Conservation (phyloP, 352 stramenopile species). For the Pythium chondricola region DNA sequence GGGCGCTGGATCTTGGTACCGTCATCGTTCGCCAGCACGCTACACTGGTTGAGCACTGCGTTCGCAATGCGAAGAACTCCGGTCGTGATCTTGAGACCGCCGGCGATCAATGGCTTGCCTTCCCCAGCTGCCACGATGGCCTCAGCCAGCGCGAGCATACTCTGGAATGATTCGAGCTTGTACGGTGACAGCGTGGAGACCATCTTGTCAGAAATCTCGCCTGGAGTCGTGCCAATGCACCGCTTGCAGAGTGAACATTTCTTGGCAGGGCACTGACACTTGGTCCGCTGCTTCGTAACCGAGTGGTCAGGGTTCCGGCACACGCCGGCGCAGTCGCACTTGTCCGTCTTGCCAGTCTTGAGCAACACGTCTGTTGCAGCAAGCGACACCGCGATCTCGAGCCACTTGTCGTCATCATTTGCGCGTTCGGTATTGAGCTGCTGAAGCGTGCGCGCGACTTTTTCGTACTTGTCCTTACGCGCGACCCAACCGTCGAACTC, state of each 20-base stretch:
- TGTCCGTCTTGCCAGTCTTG: conserved; percentile 62
- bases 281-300: conserved; percentile 63
- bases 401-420: conserved; percentile 48
- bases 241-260: conserved; percentile 76
- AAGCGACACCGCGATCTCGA: conserved; percentile 67
- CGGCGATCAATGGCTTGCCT: conserved; percentile 30
- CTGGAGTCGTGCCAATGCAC: conserved; percentile 51
- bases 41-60: conserved; percentile 63
- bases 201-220: conserved; percentile 67
- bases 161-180: conserved; percentile 22
- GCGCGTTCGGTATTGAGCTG: conserved; percentile 65
- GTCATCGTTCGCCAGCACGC: conserved; percentile 48
- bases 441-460: conserved; percentile 48
- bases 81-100: conserved; percentile 42
- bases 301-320: conserved; percentile 57
- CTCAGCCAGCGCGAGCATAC: conserved; percentile 40
- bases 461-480: conserved; percentile 85
- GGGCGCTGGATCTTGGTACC: conserved; percentile 61
- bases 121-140: conserved; percentile 44
- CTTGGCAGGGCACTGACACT: conserved; percentile 69
- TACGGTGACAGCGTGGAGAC: conserved; percentile 43
- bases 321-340: conserved; percentile 62
- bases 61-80: conserved; percentile 55
- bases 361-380: conserved; percentile 73
- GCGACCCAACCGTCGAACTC: conserved; percentile 82